Base-by-base conservation (phyloP, 2,329 filamentous ascomycete genomes). In the Xylaria sp. region DNA sequence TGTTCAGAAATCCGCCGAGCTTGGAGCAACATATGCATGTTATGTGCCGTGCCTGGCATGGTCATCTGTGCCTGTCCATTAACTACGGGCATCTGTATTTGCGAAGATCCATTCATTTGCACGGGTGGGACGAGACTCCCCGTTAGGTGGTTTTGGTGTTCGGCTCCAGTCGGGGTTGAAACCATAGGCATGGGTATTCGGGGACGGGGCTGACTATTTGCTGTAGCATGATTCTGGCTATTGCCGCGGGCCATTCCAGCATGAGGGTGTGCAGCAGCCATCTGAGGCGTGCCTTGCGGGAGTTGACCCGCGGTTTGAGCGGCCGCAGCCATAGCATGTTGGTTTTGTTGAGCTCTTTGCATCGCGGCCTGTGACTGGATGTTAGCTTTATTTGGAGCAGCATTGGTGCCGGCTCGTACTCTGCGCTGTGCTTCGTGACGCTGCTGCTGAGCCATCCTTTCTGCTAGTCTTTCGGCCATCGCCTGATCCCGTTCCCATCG, bases 401-500 rank as follows among this genome's bases (percentile, higher is more conserved):
- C 65, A 67, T 66, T 61, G 67, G 63, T 69, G 66, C 69, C 67
- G 65, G 68, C 68, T 81, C 84, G 78, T 84, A 88, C 87, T 80
- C 86, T 83, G 77, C 87, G 82, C 71, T 86, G 83, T 69, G 81
- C 80, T 74, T 83, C 81, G 75, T 88, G 86, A 66, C 91, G 87
- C 72, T 85, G 84, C 72, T 83, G 84, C 70, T 85, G 82, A 59
- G 84, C 82, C 82, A 90, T 84, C 75, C 87, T 86, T 77, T 90
- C 88, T 23, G 85, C 85, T 65, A 90, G 76, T 71, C 86, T 86
- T 77, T 90, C 88, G 36, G 85, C 85, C 74, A 90, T 80, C 63
- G 86, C 85, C 76, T 94, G 86, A 74, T 98, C 95, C 53, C 93
- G 89, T 77, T 98, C 95, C 81, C 92, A 91, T 74, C 96, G 94